These are phyloP conservation scores for Gossypium arboreum DNA, from an alignment of 345 rosid genomes.

Conservation along the genomic window DNA sequence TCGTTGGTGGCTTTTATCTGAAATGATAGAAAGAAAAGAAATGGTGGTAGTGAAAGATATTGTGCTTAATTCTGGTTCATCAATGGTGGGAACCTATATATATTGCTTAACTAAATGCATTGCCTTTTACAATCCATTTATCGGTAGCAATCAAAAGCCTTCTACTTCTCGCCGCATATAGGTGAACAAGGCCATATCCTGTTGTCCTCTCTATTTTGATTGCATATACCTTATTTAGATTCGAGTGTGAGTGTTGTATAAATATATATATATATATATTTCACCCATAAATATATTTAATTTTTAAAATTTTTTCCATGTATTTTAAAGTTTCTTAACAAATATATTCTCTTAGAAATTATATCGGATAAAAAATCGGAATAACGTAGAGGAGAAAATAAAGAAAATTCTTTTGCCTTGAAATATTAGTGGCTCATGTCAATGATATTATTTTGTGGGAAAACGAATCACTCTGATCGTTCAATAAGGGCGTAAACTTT, in stretches of 20 bases:
- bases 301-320: too few relatives aligned
- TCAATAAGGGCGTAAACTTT: conserved; percentile 16
- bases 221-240: too few relatives aligned
- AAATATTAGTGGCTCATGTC: background rate
- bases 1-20: background rate
- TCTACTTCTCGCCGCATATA: conserved; percentile 23
- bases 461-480: background rate
- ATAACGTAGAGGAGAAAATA: background rate
- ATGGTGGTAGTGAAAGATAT: background rate
- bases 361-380: background rate
- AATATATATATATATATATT: too few relatives aligned
- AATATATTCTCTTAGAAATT: too few relatives aligned
- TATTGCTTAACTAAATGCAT: background rate
- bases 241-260: too few relatives aligned
- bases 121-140: conserved; percentile 5
- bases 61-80: conserved; percentile 28
- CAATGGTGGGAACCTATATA: conserved; percentile 24
- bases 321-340: too few relatives aligned
- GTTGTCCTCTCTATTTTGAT: background rate
- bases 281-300: too few relatives aligned
- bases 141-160: conserved; percentile 6
- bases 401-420: background rate
- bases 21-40: background rate
- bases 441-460: background rate
- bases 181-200: background rate